phyloP scores from a whole-genome alignment of 2,329 filamentous ascomycete species.

The Aspergillus aculeatus region DNA sequence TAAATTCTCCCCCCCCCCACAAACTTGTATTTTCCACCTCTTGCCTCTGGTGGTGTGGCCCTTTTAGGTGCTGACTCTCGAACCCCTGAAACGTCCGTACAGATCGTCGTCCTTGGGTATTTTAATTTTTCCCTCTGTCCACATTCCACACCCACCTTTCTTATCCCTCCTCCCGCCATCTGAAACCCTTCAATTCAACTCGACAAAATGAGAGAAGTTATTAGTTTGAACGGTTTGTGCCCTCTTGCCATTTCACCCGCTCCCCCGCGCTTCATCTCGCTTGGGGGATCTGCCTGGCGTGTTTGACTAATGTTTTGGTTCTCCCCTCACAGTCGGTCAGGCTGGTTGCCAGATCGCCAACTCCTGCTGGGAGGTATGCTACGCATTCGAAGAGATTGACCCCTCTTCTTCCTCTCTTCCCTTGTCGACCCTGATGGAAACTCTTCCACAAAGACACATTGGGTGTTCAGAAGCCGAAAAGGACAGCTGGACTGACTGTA shows the following conservation, averaged over 20 bases:
- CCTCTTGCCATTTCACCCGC: constrained; percentile 7
- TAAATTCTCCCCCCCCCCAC: constrained; percentile 19
- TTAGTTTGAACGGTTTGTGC: constrained; percentile 91
- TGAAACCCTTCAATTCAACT: constrained; percentile 20
- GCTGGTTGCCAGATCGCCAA: constrained; percentile 99
- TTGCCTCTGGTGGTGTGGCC: constrained; percentile 21
- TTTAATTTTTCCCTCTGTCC: constrained; percentile 34
- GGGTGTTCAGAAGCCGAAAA: constrained; percentile 8
- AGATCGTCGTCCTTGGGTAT: constrained; percentile 25
- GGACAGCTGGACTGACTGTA: constrained; percentile 33
- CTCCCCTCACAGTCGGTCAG: constrained; percentile 76
- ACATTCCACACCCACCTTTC: constrained; percentile 18
- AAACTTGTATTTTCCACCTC: constrained; percentile 7
- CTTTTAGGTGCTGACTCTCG: constrained; percentile 20
- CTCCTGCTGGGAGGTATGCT: constrained; percentile 98
- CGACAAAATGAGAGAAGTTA: constrained; percentile 95
- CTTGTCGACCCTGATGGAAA: not conserved
- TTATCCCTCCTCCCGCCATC: constrained; percentile 18
- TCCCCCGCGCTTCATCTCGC: constrained; percentile 6
- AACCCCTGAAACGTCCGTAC: constrained; percentile 28
- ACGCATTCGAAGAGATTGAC: constrained; percentile 2
- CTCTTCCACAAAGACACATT: not conserved
- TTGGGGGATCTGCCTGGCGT: constrained; percentile 22
- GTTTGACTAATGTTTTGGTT: constrained; percentile 25
- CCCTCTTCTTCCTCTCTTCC: constrained; percentile 4